phyloP scores from a whole-genome alignment of 148 eudicot species.

The Talinum fruticosum region DNA sequence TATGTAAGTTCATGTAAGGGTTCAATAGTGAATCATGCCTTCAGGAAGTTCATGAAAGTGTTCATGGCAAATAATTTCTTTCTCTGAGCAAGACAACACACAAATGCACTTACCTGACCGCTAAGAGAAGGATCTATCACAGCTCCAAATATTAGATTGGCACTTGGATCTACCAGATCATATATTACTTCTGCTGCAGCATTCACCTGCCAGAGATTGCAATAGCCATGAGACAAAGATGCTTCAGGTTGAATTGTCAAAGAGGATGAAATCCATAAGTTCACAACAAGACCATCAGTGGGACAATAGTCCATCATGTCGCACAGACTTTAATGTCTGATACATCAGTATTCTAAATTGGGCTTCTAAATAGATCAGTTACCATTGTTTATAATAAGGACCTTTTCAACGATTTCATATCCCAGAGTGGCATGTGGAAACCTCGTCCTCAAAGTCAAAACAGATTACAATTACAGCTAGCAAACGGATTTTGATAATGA shows the following conservation, averaged over 20 bases:
- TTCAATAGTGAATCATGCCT: background rate
- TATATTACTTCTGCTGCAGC: slow-evolving; percentile 99
- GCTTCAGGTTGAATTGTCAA: background rate
- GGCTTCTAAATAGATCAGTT: background rate
- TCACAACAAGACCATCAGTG: background rate
- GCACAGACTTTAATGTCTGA: background rate
- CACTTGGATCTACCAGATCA: slow-evolving; percentile 98
- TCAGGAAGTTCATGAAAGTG: background rate
- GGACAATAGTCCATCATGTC: background rate
- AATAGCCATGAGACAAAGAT: background rate
- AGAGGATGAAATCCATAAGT: background rate
- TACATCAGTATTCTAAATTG: background rate
- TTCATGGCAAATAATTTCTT: background rate
- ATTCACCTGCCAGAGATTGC: slow-evolving; percentile 63
- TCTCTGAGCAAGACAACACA: background rate
- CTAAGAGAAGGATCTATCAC: slow-evolving; percentile 87
- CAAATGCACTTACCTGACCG: slow-evolving; percentile 67
- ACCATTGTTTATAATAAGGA: background rate
- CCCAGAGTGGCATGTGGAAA: background rate
- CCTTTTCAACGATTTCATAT: background rate
- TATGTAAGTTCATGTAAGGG: background rate
- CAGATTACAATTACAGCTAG: background rate
- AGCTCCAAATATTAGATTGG: slow-evolving; percentile 95
- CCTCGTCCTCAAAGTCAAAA: background rate
- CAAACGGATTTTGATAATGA: background rate